phyloP scores from a whole-genome alignment of 1,139 yeast genomes.

The Scheffersomyces insectosa region DNA sequence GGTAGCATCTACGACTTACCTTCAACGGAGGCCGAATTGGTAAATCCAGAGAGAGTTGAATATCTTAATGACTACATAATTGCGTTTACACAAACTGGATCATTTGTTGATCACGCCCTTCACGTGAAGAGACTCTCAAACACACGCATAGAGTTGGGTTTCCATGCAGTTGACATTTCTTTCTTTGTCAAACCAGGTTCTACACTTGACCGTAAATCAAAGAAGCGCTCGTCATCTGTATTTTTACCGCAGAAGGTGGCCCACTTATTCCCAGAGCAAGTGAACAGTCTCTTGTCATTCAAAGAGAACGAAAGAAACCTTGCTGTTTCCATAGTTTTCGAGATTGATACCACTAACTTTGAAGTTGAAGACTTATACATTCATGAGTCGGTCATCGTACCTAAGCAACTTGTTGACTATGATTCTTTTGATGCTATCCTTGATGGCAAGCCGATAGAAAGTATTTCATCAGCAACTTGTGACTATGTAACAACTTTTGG shows the following conservation, averaged over 20 bases:
- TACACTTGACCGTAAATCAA: slow-evolving; percentile 81
- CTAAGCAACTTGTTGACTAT: slow-evolving; percentile 55
- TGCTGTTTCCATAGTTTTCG: slow-evolving; percentile 80
- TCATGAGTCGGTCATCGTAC: slow-evolving; percentile 70
- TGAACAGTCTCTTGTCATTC: slow-evolving; percentile 64
- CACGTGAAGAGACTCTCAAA: slow-evolving; percentile 65
- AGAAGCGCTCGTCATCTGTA: slow-evolving; percentile 88
- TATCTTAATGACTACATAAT: slow-evolving; percentile 65
- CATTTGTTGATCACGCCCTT: slow-evolving; percentile 72
- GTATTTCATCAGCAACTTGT: slow-evolving; percentile 58
- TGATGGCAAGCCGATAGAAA: slow-evolving; percentile 25
- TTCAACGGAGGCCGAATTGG: slow-evolving; percentile 34
- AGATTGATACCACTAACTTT: slow-evolving; percentile 70
- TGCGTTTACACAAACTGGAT: slow-evolving; percentile 64
- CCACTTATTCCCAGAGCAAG: slow-evolving; percentile 67
- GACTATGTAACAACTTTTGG: slow-evolving; percentile 68
- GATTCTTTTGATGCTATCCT: slow-evolving; percentile 55
- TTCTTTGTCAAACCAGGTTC: slow-evolving; percentile 72
- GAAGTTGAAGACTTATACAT: slow-evolving; percentile 78
- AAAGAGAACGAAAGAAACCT: slow-evolving; percentile 60
- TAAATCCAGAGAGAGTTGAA: slow-evolving; percentile 48
- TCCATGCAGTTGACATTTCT: slow-evolving; percentile 81
- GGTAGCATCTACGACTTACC: slow-evolving; percentile 41
- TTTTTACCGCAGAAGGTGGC: slow-evolving; percentile 79
- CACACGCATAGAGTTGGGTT: slow-evolving; percentile 68